Evolutionary conservation across 257 asterid genomes (phyloP).

Genomic region (Linderniella brevidens): DNA sequence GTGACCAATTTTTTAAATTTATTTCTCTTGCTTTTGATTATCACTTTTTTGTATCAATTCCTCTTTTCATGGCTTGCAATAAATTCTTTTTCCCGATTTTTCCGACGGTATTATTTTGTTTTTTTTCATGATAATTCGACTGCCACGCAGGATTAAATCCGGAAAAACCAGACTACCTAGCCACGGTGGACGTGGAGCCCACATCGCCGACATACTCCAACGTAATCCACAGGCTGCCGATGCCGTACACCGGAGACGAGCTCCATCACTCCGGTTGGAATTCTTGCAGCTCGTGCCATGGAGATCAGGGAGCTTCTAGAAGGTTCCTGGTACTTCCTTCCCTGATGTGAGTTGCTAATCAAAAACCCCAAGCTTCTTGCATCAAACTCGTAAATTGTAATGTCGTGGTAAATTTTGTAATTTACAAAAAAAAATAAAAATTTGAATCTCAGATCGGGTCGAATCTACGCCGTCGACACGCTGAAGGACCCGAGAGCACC

Average conservation of each 20-base stretch:
- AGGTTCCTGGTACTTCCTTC: slow-evolving; percentile 85
- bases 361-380: not conserved
- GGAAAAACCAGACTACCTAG: slow-evolving; percentile 84
- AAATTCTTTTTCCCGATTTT: not conserved
- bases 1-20: slow-evolving; percentile 11
- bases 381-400: too few species aligned
- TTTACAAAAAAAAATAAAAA: too few species aligned
- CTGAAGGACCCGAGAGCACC: slow-evolving; percentile 77
- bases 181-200: slow-evolving; percentile 84
- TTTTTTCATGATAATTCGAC: too few species aligned
- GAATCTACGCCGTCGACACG: slow-evolving; percentile 86
- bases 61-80: not conserved
- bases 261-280: slow-evolving; percentile 98
- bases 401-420: too few species aligned
- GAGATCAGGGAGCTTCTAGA: slow-evolving; percentile 55
- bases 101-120: not conserved
- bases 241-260: slow-evolving; percentile 79
- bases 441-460: slow-evolving; percentile 58
- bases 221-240: slow-evolving; percentile 85
- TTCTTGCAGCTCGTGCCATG: slow-evolving; percentile 91
- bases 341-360: slow-evolving; percentile 36
- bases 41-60: not conserved
- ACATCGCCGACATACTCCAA: slow-evolving; percentile 64
- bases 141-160: slow-evolving; percentile 83
- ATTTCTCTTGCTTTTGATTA: not conserved